Evolutionary conservation across 1,284 basidiomycete genomes (phyloP).

Genomic region (Somion occarium): DNA sequence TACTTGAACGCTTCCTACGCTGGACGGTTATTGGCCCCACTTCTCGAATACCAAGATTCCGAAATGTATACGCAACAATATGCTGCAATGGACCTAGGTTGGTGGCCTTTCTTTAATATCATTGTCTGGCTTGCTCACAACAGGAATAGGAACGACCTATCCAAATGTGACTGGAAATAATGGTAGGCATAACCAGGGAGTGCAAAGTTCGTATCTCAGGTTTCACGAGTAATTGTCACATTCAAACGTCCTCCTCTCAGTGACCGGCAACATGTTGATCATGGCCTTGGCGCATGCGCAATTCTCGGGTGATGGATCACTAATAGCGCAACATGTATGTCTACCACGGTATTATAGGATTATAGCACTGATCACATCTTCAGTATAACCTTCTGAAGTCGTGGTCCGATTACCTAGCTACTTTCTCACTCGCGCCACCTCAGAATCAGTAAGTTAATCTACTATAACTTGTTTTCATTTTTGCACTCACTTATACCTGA

Average conservation of each 20-base stretch:
- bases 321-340: conserved; percentile 47
- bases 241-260: no score
- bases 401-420: conserved; percentile 65
- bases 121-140: neutral
- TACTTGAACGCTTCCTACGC: conserved; percentile 38
- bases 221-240: no score
- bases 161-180: conserved; percentile 25
- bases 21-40: conserved; percentile 35
- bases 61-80: conserved; percentile 23
- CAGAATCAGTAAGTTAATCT: conserved; percentile 36
- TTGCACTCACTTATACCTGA: conserved; percentile 17
- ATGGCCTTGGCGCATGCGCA: conserved; percentile 67
- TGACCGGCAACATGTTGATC: conserved; percentile 67
- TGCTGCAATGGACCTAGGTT: conserved; percentile 37
- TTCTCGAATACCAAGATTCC: conserved; percentile 35
- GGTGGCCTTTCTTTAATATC: no score
- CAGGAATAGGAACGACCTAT: conserved; percentile 17
- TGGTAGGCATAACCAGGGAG: conserved; percentile 17
- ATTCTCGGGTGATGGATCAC: conserved; percentile 47
- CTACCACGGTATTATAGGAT: neutral
- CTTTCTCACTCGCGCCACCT: conserved; percentile 50
- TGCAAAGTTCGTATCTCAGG: conserved; percentile 24
- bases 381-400: conserved; percentile 53
- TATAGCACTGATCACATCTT: neutral
- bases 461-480: conserved; percentile 28